These are phyloP conservation scores for Tuber indicum DNA, from an alignment of 495 filamentous ascomycete species.

Conservation along the genomic window DNA sequence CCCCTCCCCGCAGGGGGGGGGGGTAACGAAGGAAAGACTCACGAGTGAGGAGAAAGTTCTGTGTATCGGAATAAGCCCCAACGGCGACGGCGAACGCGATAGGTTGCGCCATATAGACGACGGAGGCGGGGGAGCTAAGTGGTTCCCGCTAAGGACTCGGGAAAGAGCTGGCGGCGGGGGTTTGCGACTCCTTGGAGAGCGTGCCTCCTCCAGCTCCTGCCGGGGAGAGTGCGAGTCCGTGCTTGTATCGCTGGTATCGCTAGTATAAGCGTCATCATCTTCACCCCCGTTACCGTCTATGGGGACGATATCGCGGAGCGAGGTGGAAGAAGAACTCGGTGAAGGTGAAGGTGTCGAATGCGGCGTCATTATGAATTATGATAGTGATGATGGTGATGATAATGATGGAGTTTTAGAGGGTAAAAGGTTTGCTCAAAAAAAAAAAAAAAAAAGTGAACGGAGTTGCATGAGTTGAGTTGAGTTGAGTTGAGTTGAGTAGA, in stretches of 20 bases:
- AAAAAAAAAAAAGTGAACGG: neutral
- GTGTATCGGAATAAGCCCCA: slow-evolving; percentile 94
- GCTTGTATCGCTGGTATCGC: neutral
- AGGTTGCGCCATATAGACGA: slow-evolving; percentile 59
- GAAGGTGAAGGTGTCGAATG: neutral
- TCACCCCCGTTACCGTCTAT: neutral
- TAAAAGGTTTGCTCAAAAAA: neutral
- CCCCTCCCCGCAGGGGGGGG: neutral
- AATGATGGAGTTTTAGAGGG: neutral
- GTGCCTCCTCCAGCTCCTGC: slow-evolving; percentile 7
- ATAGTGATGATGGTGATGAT: neutral
- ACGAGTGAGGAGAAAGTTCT: slow-evolving; percentile 63
- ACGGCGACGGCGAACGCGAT: slow-evolving; percentile 79
- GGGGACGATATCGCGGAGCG: neutral
- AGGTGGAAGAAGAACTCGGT: slow-evolving; percentile 1
- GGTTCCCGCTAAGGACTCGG: slow-evolving; percentile 11
- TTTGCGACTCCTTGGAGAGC: slow-evolving; percentile 23
- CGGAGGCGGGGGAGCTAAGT: slow-evolving; percentile 13
- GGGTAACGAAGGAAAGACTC: slow-evolving; percentile 18
- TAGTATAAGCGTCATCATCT: neutral
- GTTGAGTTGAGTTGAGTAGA: neutral
- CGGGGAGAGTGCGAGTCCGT: neutral
- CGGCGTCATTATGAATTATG: neutral
- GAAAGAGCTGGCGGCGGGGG: slow-evolving; percentile 20
- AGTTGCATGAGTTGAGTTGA: no score